Conservation (phyloP, 805 yeast genomes). For the Metschnikowia orientalis region DNA sequence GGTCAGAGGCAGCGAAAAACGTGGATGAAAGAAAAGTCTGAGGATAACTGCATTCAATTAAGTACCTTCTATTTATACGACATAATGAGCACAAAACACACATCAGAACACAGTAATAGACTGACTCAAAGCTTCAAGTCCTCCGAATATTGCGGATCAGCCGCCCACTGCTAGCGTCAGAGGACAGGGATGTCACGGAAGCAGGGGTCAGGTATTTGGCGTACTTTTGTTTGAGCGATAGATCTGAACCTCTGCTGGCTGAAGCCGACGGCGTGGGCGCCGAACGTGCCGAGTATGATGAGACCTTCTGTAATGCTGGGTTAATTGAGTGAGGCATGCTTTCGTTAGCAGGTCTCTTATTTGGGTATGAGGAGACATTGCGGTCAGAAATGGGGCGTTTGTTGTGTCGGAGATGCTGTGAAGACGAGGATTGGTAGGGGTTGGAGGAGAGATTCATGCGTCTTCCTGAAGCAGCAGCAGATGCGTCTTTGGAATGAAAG, state of each 20-base stretch:
- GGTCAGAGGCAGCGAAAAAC: constrained; percentile 19
- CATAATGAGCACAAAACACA: too few species aligned
- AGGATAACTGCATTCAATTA: too few species aligned
- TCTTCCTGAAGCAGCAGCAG: constrained; percentile 34
- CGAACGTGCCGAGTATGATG: background rate
- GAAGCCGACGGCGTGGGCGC: constrained; percentile 2
- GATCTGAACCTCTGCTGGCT: constrained; percentile 9
- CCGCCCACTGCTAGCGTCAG: constrained; percentile 5
- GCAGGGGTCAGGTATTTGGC: constrained; percentile 20
- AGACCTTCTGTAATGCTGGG: too few species aligned
- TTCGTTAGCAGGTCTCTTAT: constrained; percentile 11
- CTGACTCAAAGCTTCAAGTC: background rate
- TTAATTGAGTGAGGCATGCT: too few species aligned
- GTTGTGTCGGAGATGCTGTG: constrained; percentile 5
- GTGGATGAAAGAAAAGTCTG: constrained; percentile 8
- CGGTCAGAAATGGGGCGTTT: constrained; percentile 14
- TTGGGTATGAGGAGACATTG: constrained; percentile 6
- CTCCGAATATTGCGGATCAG: constrained; percentile 17
- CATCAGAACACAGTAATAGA: too few species aligned
- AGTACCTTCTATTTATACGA: too few species aligned
- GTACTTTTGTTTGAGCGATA: constrained; percentile 22
- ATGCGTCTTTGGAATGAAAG: constrained; percentile 23
- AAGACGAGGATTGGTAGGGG: constrained; percentile 13
- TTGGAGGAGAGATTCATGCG: constrained; percentile 14
- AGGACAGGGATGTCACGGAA: too few species aligned